These are phyloP conservation scores for Acer yangbiense DNA, from an alignment of 345 rosid species.

Conservation along the genomic window DNA sequence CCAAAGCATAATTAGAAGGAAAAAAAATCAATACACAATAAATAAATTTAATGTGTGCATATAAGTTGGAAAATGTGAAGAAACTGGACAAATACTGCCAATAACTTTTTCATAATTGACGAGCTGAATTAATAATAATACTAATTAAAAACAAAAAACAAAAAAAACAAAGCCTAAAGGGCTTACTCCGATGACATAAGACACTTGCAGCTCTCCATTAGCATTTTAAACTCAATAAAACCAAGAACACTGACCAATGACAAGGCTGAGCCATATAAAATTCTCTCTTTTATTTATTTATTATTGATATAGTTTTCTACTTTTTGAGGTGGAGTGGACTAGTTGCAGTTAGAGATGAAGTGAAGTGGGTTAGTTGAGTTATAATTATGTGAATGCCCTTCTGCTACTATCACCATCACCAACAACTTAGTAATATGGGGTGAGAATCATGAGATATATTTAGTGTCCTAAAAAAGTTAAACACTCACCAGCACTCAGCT, in stretches of 20 bases:
- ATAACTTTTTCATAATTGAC: no score
- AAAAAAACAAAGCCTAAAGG: no score
- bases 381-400: neutral
- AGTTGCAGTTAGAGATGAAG: conserved; percentile 10
- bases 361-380: conserved; percentile 25
- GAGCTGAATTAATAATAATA: no score
- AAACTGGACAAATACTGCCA: no score
- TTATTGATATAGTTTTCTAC: neutral
- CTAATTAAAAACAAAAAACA: no score
- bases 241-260: conserved; percentile 25
- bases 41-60: no score
- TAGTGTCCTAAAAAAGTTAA: neutral
- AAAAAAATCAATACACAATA: no score
- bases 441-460: neutral
- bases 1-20: no score
- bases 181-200: no score
- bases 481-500: conserved; percentile 1
- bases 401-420: neutral
- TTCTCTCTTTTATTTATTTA: neutral
- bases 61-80: no score
- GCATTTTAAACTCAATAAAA: conserved; percentile 15
- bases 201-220: conserved; percentile 7
- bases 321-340: conserved; percentile 36
- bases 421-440: neutral
- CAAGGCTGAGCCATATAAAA: conserved; percentile 6